phyloP scores from a whole-genome alignment of 2,329 filamentous ascomycete species.

The Colletotrichum cuscutae region DNA sequence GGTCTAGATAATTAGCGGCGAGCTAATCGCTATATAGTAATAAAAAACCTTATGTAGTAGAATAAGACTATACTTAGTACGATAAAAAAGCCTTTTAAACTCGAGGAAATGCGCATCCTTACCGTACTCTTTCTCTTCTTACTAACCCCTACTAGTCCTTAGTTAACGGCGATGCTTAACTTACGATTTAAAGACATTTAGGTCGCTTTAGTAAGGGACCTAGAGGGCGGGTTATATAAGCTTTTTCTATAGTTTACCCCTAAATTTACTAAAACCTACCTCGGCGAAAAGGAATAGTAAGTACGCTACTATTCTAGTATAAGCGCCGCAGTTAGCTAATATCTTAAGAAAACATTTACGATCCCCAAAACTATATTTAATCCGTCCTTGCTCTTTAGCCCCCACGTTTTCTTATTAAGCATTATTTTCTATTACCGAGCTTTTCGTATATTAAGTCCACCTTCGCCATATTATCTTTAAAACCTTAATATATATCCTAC shows the following conservation, averaged over 20 bases:
- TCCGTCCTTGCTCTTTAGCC: background rate
- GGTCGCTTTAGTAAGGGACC: background rate
- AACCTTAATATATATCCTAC: background rate
- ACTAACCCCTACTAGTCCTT: slow-evolving; percentile 34
- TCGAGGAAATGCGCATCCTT: slow-evolving; percentile 39
- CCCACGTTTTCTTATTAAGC: background rate
- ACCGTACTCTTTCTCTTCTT: slow-evolving; percentile 39
- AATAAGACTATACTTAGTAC: slow-evolving; percentile 41
- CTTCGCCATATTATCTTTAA: background rate
- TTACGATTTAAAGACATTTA: too few relatives aligned
- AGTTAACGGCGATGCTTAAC: background rate
- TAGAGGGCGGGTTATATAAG: slow-evolving; percentile 32
- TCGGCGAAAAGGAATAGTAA: background rate
- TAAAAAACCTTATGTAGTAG: slow-evolving; percentile 38
- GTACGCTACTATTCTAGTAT: background rate
- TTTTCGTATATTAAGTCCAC: background rate
- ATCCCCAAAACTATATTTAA: slow-evolving; percentile 5
- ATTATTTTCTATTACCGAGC: background rate
- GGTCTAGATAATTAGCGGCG: slow-evolving; percentile 23
- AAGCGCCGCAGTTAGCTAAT: background rate
- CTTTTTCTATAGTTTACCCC: slow-evolving; percentile 32
- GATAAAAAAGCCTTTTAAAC: slow-evolving; percentile 40
- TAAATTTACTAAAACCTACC: slow-evolving; percentile 41
- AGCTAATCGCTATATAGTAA: slow-evolving; percentile 38
- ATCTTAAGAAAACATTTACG: background rate